A percentile compares a stretch with the other conserved stretches of the same genome.
Conservation (phyloP, 73 alveolate genomes). For the Uronychia binucleata region DNA sequence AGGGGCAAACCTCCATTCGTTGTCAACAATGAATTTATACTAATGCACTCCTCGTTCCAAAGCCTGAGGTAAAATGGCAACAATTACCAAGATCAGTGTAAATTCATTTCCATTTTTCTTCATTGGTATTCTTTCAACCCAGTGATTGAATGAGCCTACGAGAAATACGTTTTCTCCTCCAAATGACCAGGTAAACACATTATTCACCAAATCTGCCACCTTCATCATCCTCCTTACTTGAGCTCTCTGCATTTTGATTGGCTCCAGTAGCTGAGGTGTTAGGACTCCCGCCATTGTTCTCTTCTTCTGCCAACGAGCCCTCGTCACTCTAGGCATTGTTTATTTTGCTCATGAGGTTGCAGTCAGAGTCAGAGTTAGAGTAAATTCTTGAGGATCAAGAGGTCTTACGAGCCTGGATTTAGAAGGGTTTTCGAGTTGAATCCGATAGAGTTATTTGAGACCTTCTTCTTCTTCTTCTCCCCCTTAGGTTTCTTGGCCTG, state of each 20-base stretch:
- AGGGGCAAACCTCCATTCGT: constrained; percentile 97
- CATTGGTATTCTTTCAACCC: constrained; percentile 80
- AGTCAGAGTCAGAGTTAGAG: constrained; percentile 46
- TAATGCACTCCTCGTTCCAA: constrained; percentile 81
- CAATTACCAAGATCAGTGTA: constrained; percentile 21
- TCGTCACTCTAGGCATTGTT: constrained; percentile 7
- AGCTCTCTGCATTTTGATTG: too few species aligned
- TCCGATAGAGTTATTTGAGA: not conserved
- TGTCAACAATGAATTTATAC: constrained; percentile 95
- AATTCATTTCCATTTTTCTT: constrained; percentile 68
- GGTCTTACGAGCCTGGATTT: not conserved
- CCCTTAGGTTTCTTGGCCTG: not conserved
- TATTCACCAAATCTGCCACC: constrained; percentile 49
- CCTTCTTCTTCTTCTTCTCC: not conserved
- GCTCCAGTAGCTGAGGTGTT: too few species aligned
- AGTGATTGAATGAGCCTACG: constrained; percentile 79
- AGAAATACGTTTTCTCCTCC: constrained; percentile 80
- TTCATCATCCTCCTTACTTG: too few species aligned
- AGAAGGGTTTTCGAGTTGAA: not conserved
- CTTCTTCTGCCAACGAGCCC: not conserved
- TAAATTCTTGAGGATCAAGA: not conserved
- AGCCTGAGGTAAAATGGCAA: not conserved
- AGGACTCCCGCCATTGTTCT: too few species aligned
- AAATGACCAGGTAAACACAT: constrained; percentile 75
- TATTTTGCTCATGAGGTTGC: constrained; percentile 16